A percentile compares a stretch with the other conserved stretches of the same genome.
Evolutionary conservation across 441 rosid species (phyloP).

Genomic region (Populus trichocarpa): DNA sequence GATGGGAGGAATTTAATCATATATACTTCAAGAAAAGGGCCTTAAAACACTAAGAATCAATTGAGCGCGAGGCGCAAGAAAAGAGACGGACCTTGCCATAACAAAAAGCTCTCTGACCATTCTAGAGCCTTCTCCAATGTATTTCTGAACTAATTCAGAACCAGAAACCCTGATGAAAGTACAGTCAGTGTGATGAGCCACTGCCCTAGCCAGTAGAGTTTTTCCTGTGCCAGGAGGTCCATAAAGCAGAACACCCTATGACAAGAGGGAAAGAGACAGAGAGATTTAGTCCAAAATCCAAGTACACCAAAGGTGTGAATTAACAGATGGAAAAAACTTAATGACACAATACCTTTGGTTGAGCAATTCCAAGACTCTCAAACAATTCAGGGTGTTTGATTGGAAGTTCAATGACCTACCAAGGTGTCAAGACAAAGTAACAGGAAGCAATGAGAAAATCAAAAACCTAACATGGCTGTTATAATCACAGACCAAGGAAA

Average conservation of each 20-base stretch:
- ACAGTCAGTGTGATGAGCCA: conserved; percentile 87
- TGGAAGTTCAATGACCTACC: conserved; percentile 82
- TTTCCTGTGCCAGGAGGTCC: conserved; percentile 89
- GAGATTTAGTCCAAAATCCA: background rate
- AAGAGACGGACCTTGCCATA: conserved; percentile 59
- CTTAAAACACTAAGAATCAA: background rate
- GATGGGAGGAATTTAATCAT: background rate
- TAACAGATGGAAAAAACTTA: background rate
- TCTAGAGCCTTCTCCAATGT: conserved; percentile 84
- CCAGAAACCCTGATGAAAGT: conserved; percentile 88
- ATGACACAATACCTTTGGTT: conserved; percentile 56
- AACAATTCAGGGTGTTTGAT: conserved; percentile 79
- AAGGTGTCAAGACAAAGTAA: background rate
- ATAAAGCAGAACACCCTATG: conserved; percentile 70
- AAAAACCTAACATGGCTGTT: background rate
- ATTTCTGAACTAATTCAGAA: conserved; percentile 77
- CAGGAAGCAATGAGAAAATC: conserved; percentile 11
- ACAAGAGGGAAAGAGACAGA: background rate
- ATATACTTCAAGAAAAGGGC: background rate
- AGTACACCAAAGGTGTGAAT: background rate
- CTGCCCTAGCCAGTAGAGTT: conserved; percentile 83
- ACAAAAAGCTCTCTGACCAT: conserved; percentile 86
- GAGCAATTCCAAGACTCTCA: conserved; percentile 86
- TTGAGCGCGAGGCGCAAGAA: background rate
- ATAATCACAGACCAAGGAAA: background rate